Evolutionary conservation across 305 asterid species (phyloP), one percentile per base, ranked within the genome.

Genomic region (Fraxinus angustifolia): DNA sequence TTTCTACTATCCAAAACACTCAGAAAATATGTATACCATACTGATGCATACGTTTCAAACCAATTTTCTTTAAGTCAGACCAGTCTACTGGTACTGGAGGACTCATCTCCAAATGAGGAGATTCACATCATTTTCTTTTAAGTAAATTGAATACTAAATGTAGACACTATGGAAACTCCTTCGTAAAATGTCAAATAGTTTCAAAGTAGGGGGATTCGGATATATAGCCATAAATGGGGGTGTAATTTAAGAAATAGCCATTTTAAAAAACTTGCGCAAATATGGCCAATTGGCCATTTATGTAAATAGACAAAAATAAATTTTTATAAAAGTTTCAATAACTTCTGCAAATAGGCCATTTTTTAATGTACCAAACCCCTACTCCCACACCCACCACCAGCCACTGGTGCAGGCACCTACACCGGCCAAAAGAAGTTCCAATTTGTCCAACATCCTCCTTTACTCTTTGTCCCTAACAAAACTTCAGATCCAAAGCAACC

Each of bases 401-500:
- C 65, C 26, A 53, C 8, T 1, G 26, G 65, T 53, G 65, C 65
- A 53, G 65, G 65, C 26, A 53, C 10, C 65, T 17, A 17, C 3
- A 53, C 11, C 11, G 26, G 65, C 65, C 65, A n/a, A 53, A 53
- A 53, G 65, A 53, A 53, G 26, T 53, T 53, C 65, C 65, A n/a
- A n/a, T 53, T 53, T 53, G 65, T 53, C 65, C 3, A 53, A 53
- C 17, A n/a, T 53, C 65, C 58, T 16, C 58, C 58, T 14, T 3
- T 48, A 48, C 65, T 67, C 62, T 67, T 33, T 35, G 78, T 58
- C 82, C 38, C 53, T 72, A 48, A 70, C 81, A 81, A 68, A 78
- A 70, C 73, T 84, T 80, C 84, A 85, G 82, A 86, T 81, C 85
- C 80, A 81, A 81, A 53, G 65, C 26, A 53, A 6, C 65, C 65